Conservation (phyloP, 768 basidiomycete genomes). For the Holtermanniella nyarrowii region DNA sequence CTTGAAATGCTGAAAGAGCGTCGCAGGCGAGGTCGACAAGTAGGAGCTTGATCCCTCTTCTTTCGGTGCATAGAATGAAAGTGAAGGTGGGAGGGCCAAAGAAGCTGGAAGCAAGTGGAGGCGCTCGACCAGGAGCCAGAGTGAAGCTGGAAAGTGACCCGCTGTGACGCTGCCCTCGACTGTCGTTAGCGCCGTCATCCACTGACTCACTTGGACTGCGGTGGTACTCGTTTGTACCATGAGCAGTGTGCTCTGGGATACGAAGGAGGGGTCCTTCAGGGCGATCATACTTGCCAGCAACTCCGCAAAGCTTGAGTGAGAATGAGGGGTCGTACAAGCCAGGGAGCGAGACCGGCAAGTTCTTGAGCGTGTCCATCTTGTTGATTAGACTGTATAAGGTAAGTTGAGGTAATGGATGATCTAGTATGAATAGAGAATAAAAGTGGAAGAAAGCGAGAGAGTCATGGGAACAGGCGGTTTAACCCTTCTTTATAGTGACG, state of each 20-base stretch:
- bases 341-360: not conserved
- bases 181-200: slow-evolving; percentile 1
- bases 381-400: not conserved
- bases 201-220: slow-evolving; percentile 18
- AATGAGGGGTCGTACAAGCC: slow-evolving; percentile 19
- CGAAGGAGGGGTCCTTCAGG: slow-evolving; percentile 14
- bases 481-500: too few relatives aligned
- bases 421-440: too few relatives aligned
- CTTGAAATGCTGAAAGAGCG: not conserved
- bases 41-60: not conserved
- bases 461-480: too few relatives aligned
- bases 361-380: not conserved
- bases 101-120: slow-evolving; percentile 7
- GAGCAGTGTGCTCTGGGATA: slow-evolving; percentile 25
- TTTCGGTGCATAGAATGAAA: not conserved
- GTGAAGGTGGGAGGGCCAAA: not conserved
- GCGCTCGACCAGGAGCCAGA: slow-evolving; percentile 31
- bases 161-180: slow-evolving; percentile 25
- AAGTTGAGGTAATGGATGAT: too few relatives aligned
- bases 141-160: slow-evolving; percentile 28
- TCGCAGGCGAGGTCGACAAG: not conserved
- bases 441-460: too few relatives aligned
- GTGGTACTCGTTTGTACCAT: slow-evolving; percentile 27
- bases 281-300: slow-evolving; percentile 28
- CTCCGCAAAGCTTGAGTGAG: slow-evolving; percentile 24